Conservation (phyloP, 345 rosid genomes). For the Punica granatum region DNA sequence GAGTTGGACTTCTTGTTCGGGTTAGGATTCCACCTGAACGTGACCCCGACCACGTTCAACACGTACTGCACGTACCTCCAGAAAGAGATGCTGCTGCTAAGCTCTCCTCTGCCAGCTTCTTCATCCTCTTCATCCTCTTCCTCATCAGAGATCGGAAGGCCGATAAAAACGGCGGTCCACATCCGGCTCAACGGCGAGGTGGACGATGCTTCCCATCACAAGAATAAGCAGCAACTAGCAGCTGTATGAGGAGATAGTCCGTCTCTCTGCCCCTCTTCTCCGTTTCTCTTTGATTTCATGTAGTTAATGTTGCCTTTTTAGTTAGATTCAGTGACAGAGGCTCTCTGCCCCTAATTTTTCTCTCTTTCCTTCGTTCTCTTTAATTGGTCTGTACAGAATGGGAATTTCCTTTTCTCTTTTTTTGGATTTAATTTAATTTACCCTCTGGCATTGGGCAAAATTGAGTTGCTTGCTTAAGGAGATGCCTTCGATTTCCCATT, state of each 20-base stretch:
- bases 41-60: conserved; percentile 69
- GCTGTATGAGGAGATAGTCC: conserved; percentile 30
- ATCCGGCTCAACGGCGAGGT: conserved; percentile 57
- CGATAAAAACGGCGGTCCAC: conserved; percentile 20
- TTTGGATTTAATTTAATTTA: neutral
- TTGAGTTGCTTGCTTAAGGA: no score
- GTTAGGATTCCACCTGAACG: conserved; percentile 66
- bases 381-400: conserved; percentile 5
- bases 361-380: neutral
- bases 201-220: conserved; percentile 61
- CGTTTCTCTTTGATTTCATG: neutral
- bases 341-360: conserved; percentile 8
- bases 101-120: conserved; percentile 25
- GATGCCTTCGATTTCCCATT: no score
- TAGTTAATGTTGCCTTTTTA: conserved; percentile 8
- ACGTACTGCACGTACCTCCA: conserved; percentile 60
- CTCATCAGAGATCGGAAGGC: conserved; percentile 21
- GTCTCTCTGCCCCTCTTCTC: neutral
- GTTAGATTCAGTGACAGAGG: conserved; percentile 22
- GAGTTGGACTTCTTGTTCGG: conserved; percentile 88
- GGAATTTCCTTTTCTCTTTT: neutral
- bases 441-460: conserved; percentile 18
- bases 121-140: conserved; percentile 11
- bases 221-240: conserved; percentile 51
- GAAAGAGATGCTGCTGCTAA: conserved; percentile 48